Evolutionary conservation across 1,284 basidiomycete genomes (phyloP).

Genomic region (Phlebopus sp.): DNA sequence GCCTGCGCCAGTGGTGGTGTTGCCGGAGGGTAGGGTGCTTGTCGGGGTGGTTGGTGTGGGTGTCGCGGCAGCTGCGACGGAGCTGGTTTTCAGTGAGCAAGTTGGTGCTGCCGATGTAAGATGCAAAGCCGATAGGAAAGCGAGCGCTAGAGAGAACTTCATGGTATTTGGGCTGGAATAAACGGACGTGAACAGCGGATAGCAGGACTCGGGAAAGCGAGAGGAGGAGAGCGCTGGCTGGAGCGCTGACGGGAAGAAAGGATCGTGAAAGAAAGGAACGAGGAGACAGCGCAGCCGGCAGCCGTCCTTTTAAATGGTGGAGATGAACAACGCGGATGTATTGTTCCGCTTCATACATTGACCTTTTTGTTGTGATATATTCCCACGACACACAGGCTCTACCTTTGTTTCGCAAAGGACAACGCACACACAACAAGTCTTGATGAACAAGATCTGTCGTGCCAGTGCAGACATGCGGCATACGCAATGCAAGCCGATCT

Average conservation of each 20-base stretch:
- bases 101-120: constrained; percentile 29
- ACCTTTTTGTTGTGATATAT: neutral
- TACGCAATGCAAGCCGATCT: too few species aligned
- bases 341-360: too few species aligned
- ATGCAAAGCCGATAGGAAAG: constrained; percentile 23
- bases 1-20: constrained; percentile 24
- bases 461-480: too few species aligned
- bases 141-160: constrained; percentile 22
- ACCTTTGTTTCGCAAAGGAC: too few species aligned
- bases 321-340: neutral
- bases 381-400: too few species aligned
- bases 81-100: constrained; percentile 17
- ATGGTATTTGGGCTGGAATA: neutral
- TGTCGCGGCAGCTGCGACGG: constrained; percentile 5
- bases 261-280: constrained; percentile 15
- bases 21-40: constrained; percentile 9
- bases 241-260: constrained; percentile 9
- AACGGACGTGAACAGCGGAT: neutral
- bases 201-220: constrained; percentile 3
- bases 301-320: constrained; percentile 6
- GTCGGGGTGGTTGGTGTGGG: constrained; percentile 7
- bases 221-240: constrained; percentile 1
- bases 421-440: too few species aligned
- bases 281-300: neutral
- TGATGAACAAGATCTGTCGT: too few species aligned